Evolutionary conservation across 2,329 filamentous ascomycete genomes (phyloP).

Genomic region (Domatiomyces globalis): DNA sequence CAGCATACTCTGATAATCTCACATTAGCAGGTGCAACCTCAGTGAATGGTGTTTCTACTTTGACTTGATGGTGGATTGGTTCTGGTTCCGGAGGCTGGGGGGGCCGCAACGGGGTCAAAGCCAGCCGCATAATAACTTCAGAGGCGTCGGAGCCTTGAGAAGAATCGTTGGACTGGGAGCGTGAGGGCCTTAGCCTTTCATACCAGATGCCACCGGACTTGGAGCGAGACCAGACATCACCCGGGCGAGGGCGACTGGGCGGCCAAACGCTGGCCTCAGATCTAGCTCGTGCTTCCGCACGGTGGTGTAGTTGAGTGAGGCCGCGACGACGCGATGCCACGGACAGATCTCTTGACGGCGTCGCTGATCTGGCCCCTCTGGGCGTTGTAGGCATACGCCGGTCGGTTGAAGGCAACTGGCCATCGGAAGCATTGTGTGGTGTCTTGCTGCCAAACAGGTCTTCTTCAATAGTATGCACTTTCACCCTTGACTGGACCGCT

Average conservation of each 20-base stretch:
- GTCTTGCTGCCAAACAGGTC: neutral
- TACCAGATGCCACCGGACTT: slow-evolving; percentile 8
- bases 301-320: neutral
- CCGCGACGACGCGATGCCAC: neutral
- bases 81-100: neutral
- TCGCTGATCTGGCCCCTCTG: neutral
- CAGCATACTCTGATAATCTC: neutral
- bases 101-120: neutral
- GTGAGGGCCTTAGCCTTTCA: slow-evolving; percentile 4
- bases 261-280: neutral
- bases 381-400: neutral
- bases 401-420: neutral
- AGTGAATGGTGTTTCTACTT: slow-evolving; percentile 1
- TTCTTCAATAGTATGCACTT: slow-evolving; percentile 4
- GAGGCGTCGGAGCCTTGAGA: neutral
- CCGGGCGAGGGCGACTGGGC: slow-evolving; percentile 1
- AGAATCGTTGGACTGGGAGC: neutral
- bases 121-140: neutral
- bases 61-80: neutral
- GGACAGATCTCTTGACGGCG: too few relatives aligned
- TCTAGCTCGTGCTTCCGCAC: neutral
- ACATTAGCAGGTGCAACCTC: neutral
- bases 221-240: slow-evolving; percentile 5
- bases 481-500: neutral
- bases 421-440: neutral